These are phyloP conservation scores for Tricholoma matsutake DNA, from an alignment of 768 basidiomycete genomes.

Conservation along the genomic window DNA sequence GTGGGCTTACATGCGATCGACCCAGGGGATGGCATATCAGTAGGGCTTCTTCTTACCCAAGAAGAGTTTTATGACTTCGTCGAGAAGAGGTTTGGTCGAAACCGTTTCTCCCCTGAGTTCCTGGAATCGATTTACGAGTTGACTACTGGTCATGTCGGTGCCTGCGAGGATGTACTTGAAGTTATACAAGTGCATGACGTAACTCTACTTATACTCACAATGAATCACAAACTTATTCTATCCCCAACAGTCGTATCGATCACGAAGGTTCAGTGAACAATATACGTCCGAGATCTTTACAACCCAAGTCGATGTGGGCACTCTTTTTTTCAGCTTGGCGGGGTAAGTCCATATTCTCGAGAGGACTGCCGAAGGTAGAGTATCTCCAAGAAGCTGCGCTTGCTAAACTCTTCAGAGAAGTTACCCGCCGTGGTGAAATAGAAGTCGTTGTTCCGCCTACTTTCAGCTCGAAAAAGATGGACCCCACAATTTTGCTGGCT, in stretches of 20 bases:
- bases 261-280: background rate
- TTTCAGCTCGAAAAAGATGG: background rate
- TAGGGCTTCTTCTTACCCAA: slow-evolving; percentile 1
- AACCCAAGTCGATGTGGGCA: slow-evolving; percentile 1
- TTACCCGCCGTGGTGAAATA: slow-evolving; percentile 5
- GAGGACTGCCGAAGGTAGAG: slow-evolving; percentile 6
- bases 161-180: background rate
- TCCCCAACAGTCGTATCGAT: slow-evolving; percentile 3
- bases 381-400: slow-evolving; percentile 6
- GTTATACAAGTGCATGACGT: slow-evolving; percentile 3
- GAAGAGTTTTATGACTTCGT: slow-evolving; percentile 1
- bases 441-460: background rate
- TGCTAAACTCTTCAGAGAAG: slow-evolving; percentile 8
- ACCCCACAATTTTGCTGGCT: background rate
- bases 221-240: background rate
- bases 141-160: slow-evolving; percentile 5
- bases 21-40: background rate
- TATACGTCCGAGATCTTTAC: slow-evolving; percentile 7
- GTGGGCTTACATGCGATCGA: background rate
- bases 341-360: slow-evolving; percentile 4
- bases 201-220: background rate
- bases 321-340: slow-evolving; percentile 2
- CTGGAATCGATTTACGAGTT: background rate
- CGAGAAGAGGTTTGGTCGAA: background rate
- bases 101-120: slow-evolving; percentile 1